Evolutionary conservation across 441 rosid genomes (phyloP).

Genomic region (Jatropha podagrica): DNA sequence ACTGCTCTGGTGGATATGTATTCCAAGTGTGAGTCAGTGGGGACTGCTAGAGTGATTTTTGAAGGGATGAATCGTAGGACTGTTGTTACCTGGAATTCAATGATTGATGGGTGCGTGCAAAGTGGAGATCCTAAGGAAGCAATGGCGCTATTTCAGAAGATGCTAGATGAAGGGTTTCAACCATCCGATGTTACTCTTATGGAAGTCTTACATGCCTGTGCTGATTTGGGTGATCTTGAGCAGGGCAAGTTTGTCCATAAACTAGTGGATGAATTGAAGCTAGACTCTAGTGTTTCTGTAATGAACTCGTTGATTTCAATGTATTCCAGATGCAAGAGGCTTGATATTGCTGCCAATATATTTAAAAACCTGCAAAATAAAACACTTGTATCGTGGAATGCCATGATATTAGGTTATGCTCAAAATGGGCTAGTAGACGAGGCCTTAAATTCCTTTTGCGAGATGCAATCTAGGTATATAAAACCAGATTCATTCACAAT

Average conservation of each 20-base stretch:
- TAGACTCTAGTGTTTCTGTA: constrained; percentile 59
- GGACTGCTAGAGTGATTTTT: constrained; percentile 58
- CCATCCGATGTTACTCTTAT: constrained; percentile 81
- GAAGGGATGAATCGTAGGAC: constrained; percentile 49
- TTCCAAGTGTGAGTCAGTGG: constrained; percentile 54
- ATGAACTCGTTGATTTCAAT: constrained; percentile 79
- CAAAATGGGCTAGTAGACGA: constrained; percentile 63
- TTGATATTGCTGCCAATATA: constrained; percentile 52
- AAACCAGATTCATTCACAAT: constrained; percentile 73
- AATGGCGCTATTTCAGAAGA: constrained; percentile 48
- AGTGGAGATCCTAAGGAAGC: constrained; percentile 56
- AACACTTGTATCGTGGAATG: constrained; percentile 79
- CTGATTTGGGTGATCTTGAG: constrained; percentile 72
- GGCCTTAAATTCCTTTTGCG: constrained; percentile 58
- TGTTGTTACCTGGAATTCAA: constrained; percentile 83
- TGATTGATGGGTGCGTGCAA: constrained; percentile 77
- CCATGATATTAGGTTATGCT: constrained; percentile 82
- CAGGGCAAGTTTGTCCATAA: constrained; percentile 63
- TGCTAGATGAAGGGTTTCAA: constrained; percentile 73
- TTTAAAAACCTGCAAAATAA: constrained; percentile 55
- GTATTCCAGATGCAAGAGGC: constrained; percentile 76
- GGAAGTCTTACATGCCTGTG: constrained; percentile 81
- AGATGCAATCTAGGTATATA: constrained; percentile 60
- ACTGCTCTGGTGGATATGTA: constrained; percentile 88
- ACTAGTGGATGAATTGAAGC: constrained; percentile 47